These are phyloP conservation scores for Magnolia officinalis DNA, from an alignment of 164 flowering plant species.

Conservation along the genomic window DNA sequence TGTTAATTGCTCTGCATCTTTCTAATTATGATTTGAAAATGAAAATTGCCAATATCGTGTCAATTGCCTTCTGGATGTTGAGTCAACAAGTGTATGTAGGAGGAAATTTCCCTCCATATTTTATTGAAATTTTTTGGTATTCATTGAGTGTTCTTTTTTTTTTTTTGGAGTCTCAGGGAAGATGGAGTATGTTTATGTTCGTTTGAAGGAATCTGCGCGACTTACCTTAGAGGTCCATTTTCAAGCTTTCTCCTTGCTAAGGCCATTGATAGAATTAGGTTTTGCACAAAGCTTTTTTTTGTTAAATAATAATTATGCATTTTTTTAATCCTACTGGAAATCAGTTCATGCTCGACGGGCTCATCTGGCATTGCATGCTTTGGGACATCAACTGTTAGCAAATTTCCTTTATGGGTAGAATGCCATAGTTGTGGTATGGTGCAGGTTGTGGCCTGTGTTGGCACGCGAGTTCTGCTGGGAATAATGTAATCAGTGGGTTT, in stretches of 20 bases:
- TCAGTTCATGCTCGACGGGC: not conserved
- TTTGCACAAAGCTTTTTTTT: not conserved
- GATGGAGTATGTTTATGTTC: slow-evolving; percentile 66
- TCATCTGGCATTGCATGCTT: not conserved
- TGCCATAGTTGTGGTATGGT: too few relatives aligned
- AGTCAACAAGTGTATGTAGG: not conserved
- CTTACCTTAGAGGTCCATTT: slow-evolving; percentile 66
- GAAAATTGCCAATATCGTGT: not conserved
- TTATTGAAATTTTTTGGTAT: not conserved
- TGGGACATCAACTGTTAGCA: not conserved
- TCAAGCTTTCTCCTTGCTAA: slow-evolving; percentile 5
- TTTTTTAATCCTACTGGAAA: not conserved
- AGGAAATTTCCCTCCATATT: not conserved
- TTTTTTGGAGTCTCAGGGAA: slow-evolving; percentile 60
- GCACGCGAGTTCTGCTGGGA: too few relatives aligned
- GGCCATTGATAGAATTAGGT: slow-evolving; percentile 1
- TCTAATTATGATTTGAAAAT: not conserved
- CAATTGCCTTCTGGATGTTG: not conserved
- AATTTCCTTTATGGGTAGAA: too few relatives aligned
- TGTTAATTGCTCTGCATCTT: not conserved
- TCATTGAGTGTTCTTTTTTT: not conserved
- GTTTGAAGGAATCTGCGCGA: slow-evolving; percentile 57
- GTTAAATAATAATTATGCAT: too few relatives aligned
- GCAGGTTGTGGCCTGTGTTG: too few relatives aligned
- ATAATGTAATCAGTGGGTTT: too few relatives aligned